Evolutionary conservation across 2,329 filamentous ascomycete species (phyloP).

Genomic region (Colletotrichum costaricense): DNA sequence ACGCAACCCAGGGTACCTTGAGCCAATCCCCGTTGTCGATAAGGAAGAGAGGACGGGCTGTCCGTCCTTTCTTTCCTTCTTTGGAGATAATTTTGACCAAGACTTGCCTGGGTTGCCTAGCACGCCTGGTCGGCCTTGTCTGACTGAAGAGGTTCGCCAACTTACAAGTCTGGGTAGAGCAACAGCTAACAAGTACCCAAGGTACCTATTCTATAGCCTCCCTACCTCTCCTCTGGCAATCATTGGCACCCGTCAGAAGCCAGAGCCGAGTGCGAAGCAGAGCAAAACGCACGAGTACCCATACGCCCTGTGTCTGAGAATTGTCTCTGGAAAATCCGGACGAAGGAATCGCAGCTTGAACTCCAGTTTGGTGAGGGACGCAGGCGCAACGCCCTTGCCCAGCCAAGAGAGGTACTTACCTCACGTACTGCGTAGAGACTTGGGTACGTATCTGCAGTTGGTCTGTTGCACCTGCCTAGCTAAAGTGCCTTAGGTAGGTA

Average conservation of each 20-base stretch:
- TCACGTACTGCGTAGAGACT: no score
- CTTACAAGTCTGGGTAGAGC: not conserved
- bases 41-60: not conserved
- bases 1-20: not conserved
- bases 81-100: no score
- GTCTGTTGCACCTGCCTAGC: not conserved
- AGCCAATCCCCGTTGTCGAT: not conserved
- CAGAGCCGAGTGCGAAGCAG: conserved; percentile 4
- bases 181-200: not conserved
- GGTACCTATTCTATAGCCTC: not conserved
- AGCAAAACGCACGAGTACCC: conserved; percentile 8
- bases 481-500: not conserved
- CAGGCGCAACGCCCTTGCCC: not conserved
- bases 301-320: conserved; percentile 24
- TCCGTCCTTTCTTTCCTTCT: not conserved
- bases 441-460: not conserved
- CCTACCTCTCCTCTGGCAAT: not conserved
- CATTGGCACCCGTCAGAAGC: not conserved
- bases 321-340: conserved; percentile 19
- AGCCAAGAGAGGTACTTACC: not conserved
- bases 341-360: not conserved
- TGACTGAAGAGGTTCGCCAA: not conserved
- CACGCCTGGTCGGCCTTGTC: not conserved
- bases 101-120: not conserved
- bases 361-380: not conserved